Evolutionary conservation across 352 stramenopile species (phyloP), one percentile per base, ranked within the genome.

Genomic region (Globisporangium barbulae): DNA sequence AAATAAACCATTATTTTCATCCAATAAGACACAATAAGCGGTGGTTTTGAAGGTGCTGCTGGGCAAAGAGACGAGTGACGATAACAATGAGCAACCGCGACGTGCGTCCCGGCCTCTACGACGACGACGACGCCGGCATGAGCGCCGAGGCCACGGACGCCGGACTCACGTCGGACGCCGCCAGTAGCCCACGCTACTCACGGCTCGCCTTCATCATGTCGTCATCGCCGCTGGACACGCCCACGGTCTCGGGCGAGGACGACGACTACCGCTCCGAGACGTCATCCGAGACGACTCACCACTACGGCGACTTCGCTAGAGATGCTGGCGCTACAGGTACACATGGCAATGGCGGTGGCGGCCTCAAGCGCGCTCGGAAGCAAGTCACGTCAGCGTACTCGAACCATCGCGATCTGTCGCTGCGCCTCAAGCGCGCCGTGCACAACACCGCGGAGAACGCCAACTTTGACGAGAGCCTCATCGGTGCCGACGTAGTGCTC

Each of bases 181-280:
- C 25, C 42, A 53, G 41, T 30, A 55, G 53, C 9, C 52, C 47
- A 22, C 49, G 45, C 39, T 21, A 35, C 17, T 8, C 37, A 19
- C 55, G 49, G 13, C 30, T 39, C 13, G 41, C 53, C 15, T 10
- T 22, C 12, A 54, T 54, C 44, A 44, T 61, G 1, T 69, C 42
- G 21, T 63, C 74, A 59, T 90, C 81, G n/a, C 79, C 81, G 8
- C 53, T 76, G 3, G 82, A 91, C 55, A 83, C 80, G 10, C 68
- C 72, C 10, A 71, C 77, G 1, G 69, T 79, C 25, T 90, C 79
- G 17, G 82, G 78, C 31, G 85, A 93, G 31, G 83, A 93, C 57
- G 85, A 93, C 41, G 85, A 93, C 63, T 89, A 88, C 21, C 74
- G 85, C 6, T 93, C 84, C 0, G 84, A 93, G 70, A 90, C 83